Base-by-base conservation (phyloP, 371 early-diverging fungal species). In the Mortierella sp. region DNA sequence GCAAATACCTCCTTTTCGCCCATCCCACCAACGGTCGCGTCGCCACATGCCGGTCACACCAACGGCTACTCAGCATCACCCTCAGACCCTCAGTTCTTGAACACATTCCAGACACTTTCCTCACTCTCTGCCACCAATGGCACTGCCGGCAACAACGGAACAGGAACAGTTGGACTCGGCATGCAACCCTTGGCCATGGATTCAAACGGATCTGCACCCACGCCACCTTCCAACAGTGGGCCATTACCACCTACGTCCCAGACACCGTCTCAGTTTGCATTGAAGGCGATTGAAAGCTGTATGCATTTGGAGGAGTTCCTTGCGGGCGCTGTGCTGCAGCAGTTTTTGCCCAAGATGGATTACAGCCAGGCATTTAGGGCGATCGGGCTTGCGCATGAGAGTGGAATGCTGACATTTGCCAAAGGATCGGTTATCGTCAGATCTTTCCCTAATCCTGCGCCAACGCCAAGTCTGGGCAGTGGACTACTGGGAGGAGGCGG, bases 341-440 rank as follows among this genome's bases (percentile, higher is more conserved):
- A 86, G 44, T 86, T 86, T 65, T 49, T 86, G 6, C 83, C 83
- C 8, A 71, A 74, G 73, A 75, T 82, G 41, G 80, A 86, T 18
- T 82, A 86, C 43, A 70, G 8, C 18, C 82, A 80, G 8, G 82
- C 78, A 3, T 82, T 77, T 60, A 51, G 72, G 14, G 72, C 78
- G 4, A 77, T 86, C 43, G 77, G 80, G 2, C 21, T 68, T 18
- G 87, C 87, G 6, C 71, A 80, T 46, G 87, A 86, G 18, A 74
- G 71, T 10, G 87, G 87, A 10, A 41, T 81, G 75, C 72, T 82
- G 10, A 44, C 72, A 5, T 77, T 75, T 35, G 70, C 86, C 1
- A 72, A 63, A 12, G 75, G 76, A 32, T 14, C 49, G 1, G 35
- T 58, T 14, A 41, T 77, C 2, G 55, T 54, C 11, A 65, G 71